Conservation (phyloP, 768 basidiomycete species). For the Mycena olivaceomarginata region DNA sequence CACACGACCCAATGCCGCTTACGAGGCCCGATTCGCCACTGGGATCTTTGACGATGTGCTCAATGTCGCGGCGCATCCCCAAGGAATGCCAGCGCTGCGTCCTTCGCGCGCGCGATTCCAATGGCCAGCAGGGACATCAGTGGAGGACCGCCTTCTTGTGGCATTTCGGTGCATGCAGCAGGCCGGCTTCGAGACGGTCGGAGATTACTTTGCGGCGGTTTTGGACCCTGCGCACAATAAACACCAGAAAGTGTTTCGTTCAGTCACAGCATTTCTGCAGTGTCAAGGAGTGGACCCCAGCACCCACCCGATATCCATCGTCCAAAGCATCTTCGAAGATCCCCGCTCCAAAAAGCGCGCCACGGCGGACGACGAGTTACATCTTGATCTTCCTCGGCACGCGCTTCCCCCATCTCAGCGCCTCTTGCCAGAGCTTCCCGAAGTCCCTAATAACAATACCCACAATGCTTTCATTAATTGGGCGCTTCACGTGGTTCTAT, state of each 20-base stretch:
- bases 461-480: conserved; percentile 23
- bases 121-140: conserved; percentile 5
- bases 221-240: background rate
- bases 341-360: background rate
- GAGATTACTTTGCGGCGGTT: conserved; percentile 9
- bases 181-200: conserved; percentile 28
- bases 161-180: conserved; percentile 20
- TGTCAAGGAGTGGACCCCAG: background rate
- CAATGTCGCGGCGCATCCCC: background rate
- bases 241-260: conserved; percentile 5
- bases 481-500: conserved; percentile 14
- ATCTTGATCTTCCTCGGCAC: conserved; percentile 22
- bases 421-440: conserved; percentile 6
- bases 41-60: conserved; percentile 20
- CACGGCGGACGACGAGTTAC: background rate
- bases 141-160: conserved; percentile 21
- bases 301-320: conserved; percentile 21
- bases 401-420: conserved; percentile 33
- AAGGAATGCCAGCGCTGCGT: background rate
- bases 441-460: background rate
- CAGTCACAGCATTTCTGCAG: conserved; percentile 28
- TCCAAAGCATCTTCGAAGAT: conserved; percentile 15
- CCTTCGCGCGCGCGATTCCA: background rate
- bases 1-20: background rate
- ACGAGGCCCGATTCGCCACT: conserved; percentile 5